Evolutionary conservation across 306 rosid genomes (phyloP), one percentile per base, ranked within the genome.

Genomic region (Dryas octopetala): DNA sequence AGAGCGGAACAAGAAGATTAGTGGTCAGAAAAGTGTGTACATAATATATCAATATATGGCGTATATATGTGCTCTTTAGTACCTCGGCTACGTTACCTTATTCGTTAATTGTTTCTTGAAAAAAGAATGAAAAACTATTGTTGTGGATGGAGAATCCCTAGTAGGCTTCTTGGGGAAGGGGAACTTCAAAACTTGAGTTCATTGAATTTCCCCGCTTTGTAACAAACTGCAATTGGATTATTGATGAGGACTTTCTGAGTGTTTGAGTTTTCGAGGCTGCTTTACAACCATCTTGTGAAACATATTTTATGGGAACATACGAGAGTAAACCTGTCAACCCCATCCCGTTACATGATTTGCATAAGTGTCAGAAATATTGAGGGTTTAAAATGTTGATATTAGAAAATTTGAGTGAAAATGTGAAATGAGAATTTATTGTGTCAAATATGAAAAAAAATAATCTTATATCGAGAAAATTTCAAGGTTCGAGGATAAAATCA

Each of bases 1-100:
- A 63, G 76, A 66, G 82, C 38, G 66, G 73, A 74, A 59, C 70
- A n/a, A 5, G 46, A 12, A 19, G 63, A 57, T 53, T 62, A 38
- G 65, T 14, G n/a, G 32, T 45, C 60, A 48, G 64, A 61, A 44
- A 66, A 53, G 75, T 74, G 77, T 93, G 94, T 91, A 93, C 85
- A 89, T 93, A 89, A 77, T 77, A 74, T 84, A 85, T 85, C 52
- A n/a, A n/a, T 65, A 32, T 15, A 59, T 46, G 62, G 86, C 79
- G 69, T 79, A 77, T 77, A 76, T 79, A 81, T 81, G 74, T 85
- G 63, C 70, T 64, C 28, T 53, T 48, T 65, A 76, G 79, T 81
- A 83, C 47, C 66, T 83, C 79, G 59, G 74, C 58, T 74, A 70
- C 40, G 80, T 51, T 73, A 60, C 64, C 75, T 68, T 81, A 83